Evolutionary conservation across 768 basidiomycete genomes (phyloP).

Genomic region (Leucocoprinus leucothites): DNA sequence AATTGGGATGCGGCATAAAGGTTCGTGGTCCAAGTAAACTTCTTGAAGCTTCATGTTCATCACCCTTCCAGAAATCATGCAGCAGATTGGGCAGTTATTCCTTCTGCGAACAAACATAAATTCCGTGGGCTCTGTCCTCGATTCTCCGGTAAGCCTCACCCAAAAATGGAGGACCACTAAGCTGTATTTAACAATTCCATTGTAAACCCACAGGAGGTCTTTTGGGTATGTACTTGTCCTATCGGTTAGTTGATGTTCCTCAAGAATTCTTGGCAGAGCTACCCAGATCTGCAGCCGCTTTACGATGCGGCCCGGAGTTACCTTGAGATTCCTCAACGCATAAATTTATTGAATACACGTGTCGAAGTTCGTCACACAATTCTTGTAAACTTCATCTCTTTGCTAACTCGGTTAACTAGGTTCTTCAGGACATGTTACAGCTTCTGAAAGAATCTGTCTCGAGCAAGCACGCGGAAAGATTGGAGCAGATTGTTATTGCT

Average conservation of each 20-base stretch:
- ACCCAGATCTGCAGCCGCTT: slow-evolving; percentile 91
- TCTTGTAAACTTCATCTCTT: slow-evolving; percentile 4
- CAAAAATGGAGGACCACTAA: slow-evolving; percentile 4
- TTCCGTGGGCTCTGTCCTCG: slow-evolving; percentile 93
- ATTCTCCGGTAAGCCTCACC: slow-evolving; percentile 73
- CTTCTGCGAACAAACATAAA: slow-evolving; percentile 92
- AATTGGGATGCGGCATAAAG: slow-evolving; percentile 86
- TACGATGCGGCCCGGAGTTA: slow-evolving; percentile 94
- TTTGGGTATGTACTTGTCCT: slow-evolving; percentile 64
- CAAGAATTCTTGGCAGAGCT: slow-evolving; percentile 52
- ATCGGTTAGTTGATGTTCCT: slow-evolving; percentile 4
- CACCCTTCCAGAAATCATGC: slow-evolving; percentile 78
- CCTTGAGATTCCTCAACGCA: slow-evolving; percentile 91
- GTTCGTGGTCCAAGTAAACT: slow-evolving; percentile 29
- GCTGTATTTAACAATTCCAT: slow-evolving; percentile 10
- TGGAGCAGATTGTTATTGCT: slow-evolving; percentile 91
- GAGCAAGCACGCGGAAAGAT: slow-evolving; percentile 83
- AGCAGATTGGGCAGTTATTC: slow-evolving; percentile 93
- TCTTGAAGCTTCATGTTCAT: slow-evolving; percentile 13
- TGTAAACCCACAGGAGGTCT: slow-evolving; percentile 65
- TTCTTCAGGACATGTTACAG: slow-evolving; percentile 95
- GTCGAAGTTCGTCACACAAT: slow-evolving; percentile 64
- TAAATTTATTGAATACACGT: slow-evolving; percentile 88
- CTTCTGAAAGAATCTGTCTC: slow-evolving; percentile 93
- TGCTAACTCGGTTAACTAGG: slow-evolving; percentile 38